These are phyloP conservation scores for Fusarium sp. DNA, from an alignment of 2,329 filamentous ascomycete genomes.

Conservation along the genomic window DNA sequence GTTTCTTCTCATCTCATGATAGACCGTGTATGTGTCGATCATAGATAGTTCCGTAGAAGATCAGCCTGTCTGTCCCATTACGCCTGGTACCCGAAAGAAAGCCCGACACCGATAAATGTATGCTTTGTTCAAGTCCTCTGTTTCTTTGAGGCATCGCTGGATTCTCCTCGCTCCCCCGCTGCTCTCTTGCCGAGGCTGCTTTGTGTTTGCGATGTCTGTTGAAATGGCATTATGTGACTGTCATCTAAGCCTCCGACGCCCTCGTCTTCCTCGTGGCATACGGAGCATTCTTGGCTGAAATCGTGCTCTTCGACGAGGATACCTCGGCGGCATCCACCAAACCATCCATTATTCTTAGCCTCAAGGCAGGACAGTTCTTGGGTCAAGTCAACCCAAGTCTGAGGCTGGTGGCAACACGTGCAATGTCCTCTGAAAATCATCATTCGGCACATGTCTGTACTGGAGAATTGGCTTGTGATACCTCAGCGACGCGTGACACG, in stretches of 20 bases:
- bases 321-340: slow-evolving; percentile 54
- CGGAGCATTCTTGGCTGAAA: slow-evolving; percentile 58
- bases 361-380: slow-evolving; percentile 58
- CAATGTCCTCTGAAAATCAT: slow-evolving; percentile 55
- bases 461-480: neutral
- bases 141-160: slow-evolving; percentile 40
- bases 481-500: neutral
- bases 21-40: neutral
- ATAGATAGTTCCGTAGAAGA: neutral
- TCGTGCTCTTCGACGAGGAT: slow-evolving; percentile 53
- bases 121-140: slow-evolving; percentile 40
- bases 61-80: neutral
- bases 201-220: neutral
- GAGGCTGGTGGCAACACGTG: slow-evolving; percentile 51
- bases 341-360: slow-evolving; percentile 57
- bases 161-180: slow-evolving; percentile 30
- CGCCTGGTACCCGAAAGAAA: neutral
- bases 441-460: slow-evolving; percentile 55
- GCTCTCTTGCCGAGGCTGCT: slow-evolving; percentile 30
- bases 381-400: slow-evolving; percentile 55
- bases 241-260: slow-evolving; percentile 53
- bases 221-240: slow-evolving; percentile 20
- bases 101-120: neutral
- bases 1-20: neutral
- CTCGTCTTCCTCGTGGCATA: slow-evolving; percentile 53